A percentile compares a stretch with the other conserved stretches of the same genome.
Evolutionary conservation across 108 stramenopile genomes (phyloP).

Genomic region (Fragilaria radians): DNA sequence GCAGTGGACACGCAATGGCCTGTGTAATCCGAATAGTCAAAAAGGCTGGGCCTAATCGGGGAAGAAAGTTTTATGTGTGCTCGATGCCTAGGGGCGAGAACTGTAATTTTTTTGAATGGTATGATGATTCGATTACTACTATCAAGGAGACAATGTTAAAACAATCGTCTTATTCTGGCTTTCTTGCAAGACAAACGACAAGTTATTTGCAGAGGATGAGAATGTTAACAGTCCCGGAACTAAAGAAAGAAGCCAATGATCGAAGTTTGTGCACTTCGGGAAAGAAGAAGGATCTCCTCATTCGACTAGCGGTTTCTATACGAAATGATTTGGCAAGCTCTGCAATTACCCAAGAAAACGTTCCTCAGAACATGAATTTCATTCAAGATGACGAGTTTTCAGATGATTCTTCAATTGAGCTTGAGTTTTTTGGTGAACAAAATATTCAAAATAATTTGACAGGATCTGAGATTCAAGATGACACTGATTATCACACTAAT

Average conservation of each 20-base stretch:
- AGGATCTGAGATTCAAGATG: not conserved
- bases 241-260: constrained; percentile 50
- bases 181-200: constrained; percentile 74
- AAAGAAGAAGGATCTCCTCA: constrained; percentile 71
- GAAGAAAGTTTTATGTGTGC: constrained; percentile 82
- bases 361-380: not conserved
- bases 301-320: constrained; percentile 68
- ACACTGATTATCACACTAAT: not conserved
- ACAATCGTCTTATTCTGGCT: constrained; percentile 65
- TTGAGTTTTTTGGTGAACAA: too few relatives aligned
- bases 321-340: constrained; percentile 60
- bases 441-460: not conserved
- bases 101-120: constrained; percentile 88
- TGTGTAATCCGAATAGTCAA: constrained; percentile 77
- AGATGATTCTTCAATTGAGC: not conserved
- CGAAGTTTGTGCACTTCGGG: constrained; percentile 48
- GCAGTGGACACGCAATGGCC: constrained; percentile 64
- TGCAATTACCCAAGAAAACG: not conserved
- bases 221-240: constrained; percentile 69
- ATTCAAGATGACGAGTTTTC: constrained; percentile 8
- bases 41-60: constrained; percentile 76
- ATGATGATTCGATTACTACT: constrained; percentile 72
- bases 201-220: constrained; percentile 48
- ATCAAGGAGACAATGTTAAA: constrained; percentile 44
- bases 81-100: constrained; percentile 79